Percentiles rank a stretch among this genome's conserved stretches.
phyloP scores from a whole-genome alignment of 1,284 basidiomycete genomes.

The Sporisorium reilianum region DNA sequence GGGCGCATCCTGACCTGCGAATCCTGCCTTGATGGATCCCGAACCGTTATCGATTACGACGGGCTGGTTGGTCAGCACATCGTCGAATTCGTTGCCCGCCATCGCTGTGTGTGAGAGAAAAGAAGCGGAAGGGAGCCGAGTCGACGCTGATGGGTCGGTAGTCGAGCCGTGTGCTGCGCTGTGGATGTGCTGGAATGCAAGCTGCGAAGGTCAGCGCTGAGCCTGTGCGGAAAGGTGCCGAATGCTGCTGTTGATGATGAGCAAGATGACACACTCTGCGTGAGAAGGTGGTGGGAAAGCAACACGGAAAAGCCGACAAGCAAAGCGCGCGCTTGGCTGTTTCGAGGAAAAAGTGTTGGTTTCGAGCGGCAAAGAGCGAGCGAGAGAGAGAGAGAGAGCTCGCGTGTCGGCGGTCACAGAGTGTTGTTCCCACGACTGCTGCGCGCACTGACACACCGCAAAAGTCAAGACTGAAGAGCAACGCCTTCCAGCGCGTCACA shows the following conservation, averaged over 20 bases:
- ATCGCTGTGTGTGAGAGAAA: slow-evolving; percentile 13
- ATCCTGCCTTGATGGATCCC: slow-evolving; percentile 68
- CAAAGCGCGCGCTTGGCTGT: slow-evolving; percentile 6
- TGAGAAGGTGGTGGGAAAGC: slow-evolving; percentile 1
- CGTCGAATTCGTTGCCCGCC: slow-evolving; percentile 63
- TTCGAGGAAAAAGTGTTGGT: slow-evolving; percentile 15
- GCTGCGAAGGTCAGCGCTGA: background rate
- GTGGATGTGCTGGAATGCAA: background rate
- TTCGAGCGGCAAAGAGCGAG: background rate
- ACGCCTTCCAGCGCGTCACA: slow-evolving; percentile 11
- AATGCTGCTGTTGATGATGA: background rate
- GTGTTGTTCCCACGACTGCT: slow-evolving; percentile 1
- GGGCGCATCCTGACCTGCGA: slow-evolving; percentile 67
- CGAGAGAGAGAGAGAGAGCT: background rate
- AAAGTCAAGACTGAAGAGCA: background rate
- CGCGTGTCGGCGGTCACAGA: slow-evolving; percentile 13
- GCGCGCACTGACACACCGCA: slow-evolving; percentile 13
- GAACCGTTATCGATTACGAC: slow-evolving; percentile 69
- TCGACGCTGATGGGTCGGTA: background rate
- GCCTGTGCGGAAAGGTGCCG: background rate
- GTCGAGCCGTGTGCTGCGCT: background rate
- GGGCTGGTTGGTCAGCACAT: slow-evolving; percentile 69
- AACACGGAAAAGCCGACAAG: background rate
- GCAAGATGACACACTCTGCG: background rate
- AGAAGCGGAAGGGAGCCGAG: background rate